Conservation (phyloP, 345 rosid species). For the Citrus cavaleriei region DNA sequence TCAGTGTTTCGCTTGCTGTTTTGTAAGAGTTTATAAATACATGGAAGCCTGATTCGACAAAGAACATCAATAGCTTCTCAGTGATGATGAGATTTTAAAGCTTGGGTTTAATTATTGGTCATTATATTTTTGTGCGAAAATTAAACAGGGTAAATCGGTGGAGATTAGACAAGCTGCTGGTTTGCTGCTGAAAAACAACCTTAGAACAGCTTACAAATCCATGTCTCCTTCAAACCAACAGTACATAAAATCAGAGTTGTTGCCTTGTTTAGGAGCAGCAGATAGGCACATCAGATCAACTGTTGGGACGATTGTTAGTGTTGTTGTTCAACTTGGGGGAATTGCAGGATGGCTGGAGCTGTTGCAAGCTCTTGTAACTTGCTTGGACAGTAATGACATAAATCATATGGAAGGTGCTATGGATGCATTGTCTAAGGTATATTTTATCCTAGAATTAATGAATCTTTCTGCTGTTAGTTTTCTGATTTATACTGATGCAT, state of each 20-base stretch:
- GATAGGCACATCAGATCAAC: constrained; percentile 89
- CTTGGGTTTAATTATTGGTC: not conserved
- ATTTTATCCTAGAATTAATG: constrained; percentile 1
- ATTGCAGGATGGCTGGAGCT: constrained; percentile 86
- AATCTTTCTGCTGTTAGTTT: not conserved
- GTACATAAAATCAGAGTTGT: constrained; percentile 68
- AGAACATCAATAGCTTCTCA: not conserved
- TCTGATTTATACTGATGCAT: not conserved
- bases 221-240: constrained; percentile 62
- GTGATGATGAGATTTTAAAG: not conserved
- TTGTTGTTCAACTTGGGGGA: constrained; percentile 65
- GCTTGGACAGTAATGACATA: constrained; percentile 80
- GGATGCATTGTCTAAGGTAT: constrained; percentile 97
- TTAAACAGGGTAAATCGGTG: constrained; percentile 65
- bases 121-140: not conserved
- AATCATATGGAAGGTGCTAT: constrained; percentile 98
- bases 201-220: constrained; percentile 60
- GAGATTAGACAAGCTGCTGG: constrained; percentile 99
- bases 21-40: not conserved
- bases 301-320: constrained; percentile 83
- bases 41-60: not conserved
- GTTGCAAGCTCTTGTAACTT: constrained; percentile 71
- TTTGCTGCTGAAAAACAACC: constrained; percentile 82
- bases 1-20: not conserved
- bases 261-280: constrained; percentile 87